phyloP scores from a whole-genome alignment of 2,329 filamentous ascomycete species.

The Westerdykella sp. region DNA sequence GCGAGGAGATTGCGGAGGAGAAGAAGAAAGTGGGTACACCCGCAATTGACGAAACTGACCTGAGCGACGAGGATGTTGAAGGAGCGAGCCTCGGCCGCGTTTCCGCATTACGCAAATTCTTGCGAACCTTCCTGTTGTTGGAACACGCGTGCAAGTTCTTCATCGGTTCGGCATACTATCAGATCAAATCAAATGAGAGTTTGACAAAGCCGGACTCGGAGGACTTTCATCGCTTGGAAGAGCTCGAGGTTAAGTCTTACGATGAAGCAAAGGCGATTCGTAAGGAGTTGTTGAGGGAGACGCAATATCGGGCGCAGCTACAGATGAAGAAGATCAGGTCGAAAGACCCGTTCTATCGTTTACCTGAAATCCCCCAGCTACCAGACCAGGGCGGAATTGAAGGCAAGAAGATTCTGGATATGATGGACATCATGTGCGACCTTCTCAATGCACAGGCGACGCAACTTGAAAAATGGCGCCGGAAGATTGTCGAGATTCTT shows the following conservation, averaged over 20 bases:
- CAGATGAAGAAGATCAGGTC: constrained; percentile 54
- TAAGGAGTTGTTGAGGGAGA: constrained; percentile 64
- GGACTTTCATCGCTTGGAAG: constrained; percentile 60
- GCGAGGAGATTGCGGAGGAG: constrained; percentile 54
- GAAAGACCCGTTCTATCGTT: constrained; percentile 17
- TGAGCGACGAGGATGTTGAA: constrained; percentile 29
- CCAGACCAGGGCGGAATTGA: constrained; percentile 63
- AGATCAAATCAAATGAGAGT: constrained; percentile 67
- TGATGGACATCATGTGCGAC: constrained; percentile 58
- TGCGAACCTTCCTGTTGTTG: constrained; percentile 69
- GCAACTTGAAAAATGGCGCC: constrained; percentile 67
- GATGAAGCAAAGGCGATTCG: constrained; percentile 71
- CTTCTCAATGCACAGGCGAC: constrained; percentile 67
- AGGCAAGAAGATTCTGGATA: constrained; percentile 58
- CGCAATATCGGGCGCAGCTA: constrained; percentile 52
- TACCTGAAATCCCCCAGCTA: constrained; percentile 48
- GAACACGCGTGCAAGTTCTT: constrained; percentile 82
- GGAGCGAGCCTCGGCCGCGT: constrained; percentile 44
- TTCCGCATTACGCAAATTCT: constrained; percentile 55
- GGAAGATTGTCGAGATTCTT: constrained; percentile 65
- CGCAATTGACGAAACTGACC: constrained; percentile 31
- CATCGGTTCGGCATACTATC: constrained; percentile 73
- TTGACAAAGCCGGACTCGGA: constrained; percentile 61
- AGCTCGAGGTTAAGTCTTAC: constrained; percentile 66
- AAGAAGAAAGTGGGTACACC: constrained; percentile 32